These are phyloP conservation scores for Mucor piriformis DNA, from an alignment of 371 early-diverging fungal species.

Conservation along the genomic window DNA sequence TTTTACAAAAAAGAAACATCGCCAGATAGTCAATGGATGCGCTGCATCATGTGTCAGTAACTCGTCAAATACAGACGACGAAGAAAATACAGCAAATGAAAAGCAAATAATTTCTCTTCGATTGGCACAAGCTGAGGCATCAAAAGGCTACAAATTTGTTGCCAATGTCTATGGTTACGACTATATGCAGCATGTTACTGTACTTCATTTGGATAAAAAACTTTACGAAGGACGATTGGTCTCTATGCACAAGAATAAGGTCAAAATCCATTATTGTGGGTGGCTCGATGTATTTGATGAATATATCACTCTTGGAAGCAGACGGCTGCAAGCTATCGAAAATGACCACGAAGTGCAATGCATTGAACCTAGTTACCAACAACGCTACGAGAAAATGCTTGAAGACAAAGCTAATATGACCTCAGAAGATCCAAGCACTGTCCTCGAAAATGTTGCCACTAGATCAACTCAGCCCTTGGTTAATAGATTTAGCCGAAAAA, in stretches of 20 bases:
- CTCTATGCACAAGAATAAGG: conserved; percentile 49
- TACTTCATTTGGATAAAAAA: conserved; percentile 50
- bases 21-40: background rate
- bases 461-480: background rate
- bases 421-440: conserved; percentile 11
- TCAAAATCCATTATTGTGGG: conserved; percentile 62
- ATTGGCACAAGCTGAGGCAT: conserved; percentile 19
- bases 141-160: conserved; percentile 33
- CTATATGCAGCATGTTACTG: conserved; percentile 58
- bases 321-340: conserved; percentile 47
- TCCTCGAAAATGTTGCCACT: background rate
- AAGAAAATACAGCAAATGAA: background rate
- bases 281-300: conserved; percentile 66
- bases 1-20: background rate
- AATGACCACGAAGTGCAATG: conserved; percentile 44
- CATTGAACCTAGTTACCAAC: conserved; percentile 48
- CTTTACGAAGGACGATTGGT: conserved; percentile 60
- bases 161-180: conserved; percentile 62
- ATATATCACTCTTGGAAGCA: conserved; percentile 59
- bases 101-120: conserved; percentile 18
- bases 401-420: conserved; percentile 25
- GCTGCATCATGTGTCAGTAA: background rate
- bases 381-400: conserved; percentile 47
- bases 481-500: conserved; percentile 11
- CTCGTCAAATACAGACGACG: background rate